These are phyloP conservation scores for Penicillium antarcticum DNA, from an alignment of 495 filamentous ascomycete species.

Conservation along the genomic window DNA sequence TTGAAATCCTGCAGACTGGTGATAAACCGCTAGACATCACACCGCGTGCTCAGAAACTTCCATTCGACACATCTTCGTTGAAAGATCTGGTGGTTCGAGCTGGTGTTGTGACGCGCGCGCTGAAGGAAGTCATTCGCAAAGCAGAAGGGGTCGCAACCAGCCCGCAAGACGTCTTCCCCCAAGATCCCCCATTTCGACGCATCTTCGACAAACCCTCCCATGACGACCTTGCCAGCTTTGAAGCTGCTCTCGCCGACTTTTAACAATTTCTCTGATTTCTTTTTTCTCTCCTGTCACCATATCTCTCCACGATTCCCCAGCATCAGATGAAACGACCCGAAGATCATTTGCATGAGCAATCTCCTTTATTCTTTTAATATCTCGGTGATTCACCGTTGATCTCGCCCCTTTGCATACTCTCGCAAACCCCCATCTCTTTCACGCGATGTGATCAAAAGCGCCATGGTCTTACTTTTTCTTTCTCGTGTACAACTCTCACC, in stretches of 20 bases:
- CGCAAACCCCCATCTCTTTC: not conserved
- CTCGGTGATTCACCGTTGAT: not conserved
- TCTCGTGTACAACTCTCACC: constrained; percentile 21
- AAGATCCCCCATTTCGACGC: constrained; percentile 42
- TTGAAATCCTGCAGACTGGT: constrained; percentile 77
- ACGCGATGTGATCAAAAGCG: constrained; percentile 2
- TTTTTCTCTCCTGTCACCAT: constrained; percentile 11
- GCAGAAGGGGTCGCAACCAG: constrained; percentile 70
- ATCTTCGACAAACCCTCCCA: constrained; percentile 42
- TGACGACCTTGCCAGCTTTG: constrained; percentile 31
- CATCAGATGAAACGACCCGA: constrained; percentile 22
- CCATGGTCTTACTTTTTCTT: not conserved
- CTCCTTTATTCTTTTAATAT: constrained; percentile 7
- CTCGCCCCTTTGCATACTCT: not conserved
- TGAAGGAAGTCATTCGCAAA: constrained; percentile 74
- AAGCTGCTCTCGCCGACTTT: constrained; percentile 29
- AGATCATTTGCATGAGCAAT: constrained; percentile 14
- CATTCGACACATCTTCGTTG: constrained; percentile 88
- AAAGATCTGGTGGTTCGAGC: constrained; percentile 84
- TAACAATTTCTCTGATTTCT: constrained; percentile 8
- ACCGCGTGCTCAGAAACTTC: constrained; percentile 67
- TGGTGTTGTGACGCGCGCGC: constrained; percentile 65
- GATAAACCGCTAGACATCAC: constrained; percentile 41
- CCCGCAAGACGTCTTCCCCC: constrained; percentile 38
- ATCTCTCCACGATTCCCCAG: constrained; percentile 3